These are phyloP conservation scores for Hypoxylon sp. DNA, from an alignment of 2,329 filamentous ascomycete genomes.

Conservation along the genomic window DNA sequence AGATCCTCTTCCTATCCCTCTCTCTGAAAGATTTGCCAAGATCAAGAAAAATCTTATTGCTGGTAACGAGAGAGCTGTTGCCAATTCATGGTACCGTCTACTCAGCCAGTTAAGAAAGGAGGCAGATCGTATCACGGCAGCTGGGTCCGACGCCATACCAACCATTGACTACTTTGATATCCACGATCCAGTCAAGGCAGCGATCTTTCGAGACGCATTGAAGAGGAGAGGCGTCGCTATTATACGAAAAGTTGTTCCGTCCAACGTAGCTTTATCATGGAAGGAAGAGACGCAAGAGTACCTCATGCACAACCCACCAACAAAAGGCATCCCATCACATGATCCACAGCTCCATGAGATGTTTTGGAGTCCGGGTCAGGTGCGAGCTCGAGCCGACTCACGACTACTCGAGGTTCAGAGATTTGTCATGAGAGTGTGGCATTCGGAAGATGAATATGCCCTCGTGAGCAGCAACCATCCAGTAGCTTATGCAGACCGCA, in stretches of 20 bases:
- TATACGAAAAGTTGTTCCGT: conserved; percentile 71
- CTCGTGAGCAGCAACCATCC: conserved; percentile 63
- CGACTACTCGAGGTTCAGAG: conserved; percentile 68
- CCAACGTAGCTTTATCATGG: conserved; percentile 67
- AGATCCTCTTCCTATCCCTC: conserved; percentile 48
- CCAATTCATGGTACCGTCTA: conserved; percentile 53
- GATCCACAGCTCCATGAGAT: conserved; percentile 76
- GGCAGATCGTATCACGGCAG: conserved; percentile 47
- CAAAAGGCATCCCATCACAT: conserved; percentile 67
- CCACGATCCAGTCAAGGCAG: conserved; percentile 40
- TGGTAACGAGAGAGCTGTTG: conserved; percentile 50
- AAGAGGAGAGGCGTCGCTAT: conserved; percentile 69
- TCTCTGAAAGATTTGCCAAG: conserved; percentile 53
- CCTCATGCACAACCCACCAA: conserved; percentile 66
- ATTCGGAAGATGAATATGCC: conserved; percentile 56
- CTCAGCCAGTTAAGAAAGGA: conserved; percentile 50
- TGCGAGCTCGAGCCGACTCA: conserved; percentile 71
- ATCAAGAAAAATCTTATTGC: conserved; percentile 53
- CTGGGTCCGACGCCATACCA: conserved; percentile 51
- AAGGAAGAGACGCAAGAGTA: conserved; percentile 74
- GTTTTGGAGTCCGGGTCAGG: conserved; percentile 76
- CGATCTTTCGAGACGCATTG: conserved; percentile 48
- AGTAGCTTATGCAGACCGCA: conserved; percentile 73
- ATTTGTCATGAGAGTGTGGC: conserved; percentile 71
- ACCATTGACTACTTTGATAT: conserved; percentile 54